Evolutionary conservation across 1,284 basidiomycete genomes (phyloP).

Genomic region (Apiotrichum porosum): DNA sequence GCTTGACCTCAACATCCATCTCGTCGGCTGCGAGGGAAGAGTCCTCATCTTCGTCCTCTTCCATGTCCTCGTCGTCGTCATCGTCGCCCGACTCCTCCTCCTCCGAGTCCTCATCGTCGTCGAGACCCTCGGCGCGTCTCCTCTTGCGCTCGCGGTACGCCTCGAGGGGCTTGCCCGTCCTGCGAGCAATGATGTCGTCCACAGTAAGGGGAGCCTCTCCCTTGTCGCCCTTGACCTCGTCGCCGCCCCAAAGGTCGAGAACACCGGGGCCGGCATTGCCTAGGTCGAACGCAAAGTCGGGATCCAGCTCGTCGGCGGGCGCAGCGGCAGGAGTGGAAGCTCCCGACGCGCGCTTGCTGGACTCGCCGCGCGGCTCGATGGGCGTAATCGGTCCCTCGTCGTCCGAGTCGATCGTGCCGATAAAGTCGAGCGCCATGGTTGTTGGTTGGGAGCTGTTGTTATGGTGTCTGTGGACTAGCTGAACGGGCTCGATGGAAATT

Average conservation of each 20-base stretch:
- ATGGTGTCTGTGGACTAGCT: too few relatives aligned
- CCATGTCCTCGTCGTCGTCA: constrained; percentile 27
- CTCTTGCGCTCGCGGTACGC: constrained; percentile 59
- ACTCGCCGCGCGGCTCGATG: constrained; percentile 18
- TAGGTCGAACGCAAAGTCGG: constrained; percentile 76
- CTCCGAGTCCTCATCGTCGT: constrained; percentile 26
- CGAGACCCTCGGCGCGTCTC: constrained; percentile 33
- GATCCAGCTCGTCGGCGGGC: constrained; percentile 59
- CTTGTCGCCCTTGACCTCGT: constrained; percentile 30
- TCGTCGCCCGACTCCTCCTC: constrained; percentile 35
- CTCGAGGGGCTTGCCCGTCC: constrained; percentile 50
- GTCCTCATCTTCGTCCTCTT: constrained; percentile 45
- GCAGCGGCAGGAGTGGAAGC: constrained; percentile 5
- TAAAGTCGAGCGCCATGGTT: constrained; percentile 42
- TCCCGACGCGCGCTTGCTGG: constrained; percentile 15
- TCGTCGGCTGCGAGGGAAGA: constrained; percentile 26
- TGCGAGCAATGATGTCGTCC: constrained; percentile 81
- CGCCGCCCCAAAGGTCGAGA: constrained; percentile 40
- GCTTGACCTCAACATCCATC: constrained; percentile 24
- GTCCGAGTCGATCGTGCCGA: constrained; percentile 50
- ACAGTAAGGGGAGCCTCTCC: constrained; percentile 68
- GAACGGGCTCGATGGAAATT: too few relatives aligned
- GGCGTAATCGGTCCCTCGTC: constrained; percentile 34
- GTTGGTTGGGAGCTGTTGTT: constrained; percentile 4
- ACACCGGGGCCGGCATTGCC: constrained; percentile 57